Base-by-base conservation (phyloP, 345 rosid species). In the Acer yangbiense region DNA sequence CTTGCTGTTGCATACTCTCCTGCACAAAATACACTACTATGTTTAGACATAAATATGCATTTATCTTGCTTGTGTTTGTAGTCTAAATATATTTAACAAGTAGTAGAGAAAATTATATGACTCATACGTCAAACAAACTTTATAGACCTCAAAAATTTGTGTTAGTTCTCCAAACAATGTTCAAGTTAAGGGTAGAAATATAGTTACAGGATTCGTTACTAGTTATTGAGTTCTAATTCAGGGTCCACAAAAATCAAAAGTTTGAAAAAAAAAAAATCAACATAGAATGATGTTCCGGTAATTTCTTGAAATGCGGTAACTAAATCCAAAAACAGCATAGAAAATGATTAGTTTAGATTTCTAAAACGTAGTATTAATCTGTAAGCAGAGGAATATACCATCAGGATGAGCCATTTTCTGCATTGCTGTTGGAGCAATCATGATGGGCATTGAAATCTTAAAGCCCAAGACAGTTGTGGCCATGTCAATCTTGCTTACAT, bases 381-480 rank as follows among this genome's bases (percentile, higher is more conserved):
- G 17, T 27, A 64, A 50, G 25, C 25, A 73, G 57, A 61, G 35
- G 68, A 48, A 46, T 64, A 11, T 74, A 90, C 97, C 98, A 69
- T 93, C 96, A 75, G 97, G 97, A 76, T 93, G 99, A 72, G 98
- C 99, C 98, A 95, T 93, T 86, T 93, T 95, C 88, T 92, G 99
- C 90, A 95, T 83, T 17, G 97, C 99, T 17, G 97, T 85, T 72
- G 98, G 99, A 82, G 99, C 98, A 78, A 95, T 82, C 99, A 95
- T 92, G 84, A 95, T 90, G n/a, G 98, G 99, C 99, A 95, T 93
- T 16, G 97, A 92, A 79, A 92, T 83, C 71, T 95, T 91, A 83
- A 92, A 93, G 39, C 99, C 98, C 88, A 95, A 78, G 25, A 95
- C 91, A 29, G 73, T 88, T 32, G 97, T 89, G 80, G 84, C 79